A percentile compares a stretch with the other conserved stretches of the same genome.
These are phyloP conservation scores for Trypanosoma platydactyli DNA, from an alignment of 208 protist genomes.

Conservation along the genomic window DNA sequence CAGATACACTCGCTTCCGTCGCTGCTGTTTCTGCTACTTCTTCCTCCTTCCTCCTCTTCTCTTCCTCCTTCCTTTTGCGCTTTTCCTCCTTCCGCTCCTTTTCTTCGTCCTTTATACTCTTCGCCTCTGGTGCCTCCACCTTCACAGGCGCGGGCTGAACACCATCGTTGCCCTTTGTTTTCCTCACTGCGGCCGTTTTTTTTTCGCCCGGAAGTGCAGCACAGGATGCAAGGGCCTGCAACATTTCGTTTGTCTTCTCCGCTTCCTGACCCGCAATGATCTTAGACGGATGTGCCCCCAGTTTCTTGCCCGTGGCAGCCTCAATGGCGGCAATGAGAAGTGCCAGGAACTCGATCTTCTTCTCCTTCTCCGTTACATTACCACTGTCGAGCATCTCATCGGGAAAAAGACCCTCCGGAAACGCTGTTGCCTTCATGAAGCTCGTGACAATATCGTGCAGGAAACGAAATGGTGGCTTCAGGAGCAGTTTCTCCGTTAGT, in stretches of 20 bases:
- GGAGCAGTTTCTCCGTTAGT: constrained; percentile 89
- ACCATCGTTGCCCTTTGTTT: constrained; percentile 42
- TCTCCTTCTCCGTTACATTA: constrained; percentile 83
- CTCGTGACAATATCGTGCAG: constrained; percentile 85
- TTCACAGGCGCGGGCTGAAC: constrained; percentile 1
- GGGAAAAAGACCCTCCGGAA: constrained; percentile 66
- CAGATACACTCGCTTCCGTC: not conserved
- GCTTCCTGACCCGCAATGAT: constrained; percentile 86
- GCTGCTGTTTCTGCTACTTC: constrained; percentile 12
- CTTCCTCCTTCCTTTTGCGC: constrained; percentile 18
- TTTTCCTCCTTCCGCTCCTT: constrained; percentile 32
- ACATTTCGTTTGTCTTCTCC: constrained; percentile 84
- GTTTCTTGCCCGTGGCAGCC: constrained; percentile 65
- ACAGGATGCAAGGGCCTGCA: constrained; percentile 83
- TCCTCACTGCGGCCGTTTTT: constrained; percentile 62
- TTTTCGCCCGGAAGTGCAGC: constrained; percentile 54
- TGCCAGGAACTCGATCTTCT: constrained; percentile 78
- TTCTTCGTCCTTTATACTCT: constrained; percentile 24
- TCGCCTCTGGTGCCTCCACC: not conserved
- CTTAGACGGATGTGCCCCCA: constrained; percentile 66
- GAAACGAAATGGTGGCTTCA: constrained; percentile 88
- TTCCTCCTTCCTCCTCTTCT: constrained; percentile 28
- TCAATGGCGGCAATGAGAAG: constrained; percentile 78
- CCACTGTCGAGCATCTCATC: constrained; percentile 69
- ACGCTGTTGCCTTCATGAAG: constrained; percentile 64